Conservation (phyloP, 495 filamentous ascomycete genomes). For the Baudoinia panamericana region DNA sequence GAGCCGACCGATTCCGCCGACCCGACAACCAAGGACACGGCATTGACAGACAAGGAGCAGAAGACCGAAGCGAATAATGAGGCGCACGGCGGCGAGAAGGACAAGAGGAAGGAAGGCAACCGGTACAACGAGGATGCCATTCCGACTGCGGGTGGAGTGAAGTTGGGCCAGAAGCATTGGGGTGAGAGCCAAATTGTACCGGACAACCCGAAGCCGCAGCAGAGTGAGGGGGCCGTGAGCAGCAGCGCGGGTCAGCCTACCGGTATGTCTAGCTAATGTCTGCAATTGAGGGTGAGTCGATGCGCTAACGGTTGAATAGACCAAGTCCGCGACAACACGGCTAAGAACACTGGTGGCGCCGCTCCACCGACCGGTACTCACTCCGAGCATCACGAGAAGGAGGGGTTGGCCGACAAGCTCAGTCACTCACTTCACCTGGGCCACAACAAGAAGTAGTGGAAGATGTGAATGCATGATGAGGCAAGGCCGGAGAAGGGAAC, state of each 20-base stretch:
- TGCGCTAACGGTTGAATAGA: not conserved
- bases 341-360: not conserved
- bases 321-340: slow-evolving; percentile 7
- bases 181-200: slow-evolving; percentile 20
- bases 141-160: slow-evolving; percentile 17
- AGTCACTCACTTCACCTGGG: slow-evolving; percentile 13
- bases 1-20: slow-evolving; percentile 2
- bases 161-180: slow-evolving; percentile 17
- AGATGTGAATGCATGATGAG: too few relatives aligned
- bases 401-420: slow-evolving; percentile 9
- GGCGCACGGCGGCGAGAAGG: slow-evolving; percentile 1
- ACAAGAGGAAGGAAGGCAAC: not conserved
- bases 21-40: not conserved
- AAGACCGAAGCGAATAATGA: not conserved
- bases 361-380: not conserved
- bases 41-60: not conserved
- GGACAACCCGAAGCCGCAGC: slow-evolving; percentile 7
- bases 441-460: not conserved
- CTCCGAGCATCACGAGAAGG: slow-evolving; percentile 1
- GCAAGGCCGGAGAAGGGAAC: too few relatives aligned
- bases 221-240: not conserved
- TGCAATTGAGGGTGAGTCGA: not conserved
- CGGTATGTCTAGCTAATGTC: slow-evolving; percentile 1
- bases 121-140: slow-evolving; percentile 11
- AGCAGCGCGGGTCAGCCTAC: slow-evolving; percentile 8